A percentile compares a stretch with the other conserved stretches of the same genome.
These are phyloP conservation scores for Drosera spatulata DNA, from an alignment of 179 eudicot species.

Conservation along the genomic window DNA sequence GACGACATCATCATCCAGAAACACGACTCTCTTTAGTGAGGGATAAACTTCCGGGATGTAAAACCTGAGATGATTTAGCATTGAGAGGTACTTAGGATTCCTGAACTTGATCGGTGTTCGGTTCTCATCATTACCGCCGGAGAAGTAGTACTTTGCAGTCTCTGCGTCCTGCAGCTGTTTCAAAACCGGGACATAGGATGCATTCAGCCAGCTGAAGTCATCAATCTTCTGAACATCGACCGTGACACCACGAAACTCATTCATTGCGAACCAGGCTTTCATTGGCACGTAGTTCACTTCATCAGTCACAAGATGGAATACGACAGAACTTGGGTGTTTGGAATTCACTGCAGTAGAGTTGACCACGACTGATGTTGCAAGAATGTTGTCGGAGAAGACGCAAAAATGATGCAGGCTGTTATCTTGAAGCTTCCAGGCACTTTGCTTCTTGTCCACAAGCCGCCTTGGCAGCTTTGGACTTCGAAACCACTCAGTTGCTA, in stretches of 20 bases:
- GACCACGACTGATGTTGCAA: constrained; percentile 62
- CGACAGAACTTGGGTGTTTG: constrained; percentile 67
- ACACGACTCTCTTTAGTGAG: constrained; percentile 60
- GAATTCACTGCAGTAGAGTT: constrained; percentile 64
- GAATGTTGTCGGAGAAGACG: constrained; percentile 60
- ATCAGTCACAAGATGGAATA: constrained; percentile 68
- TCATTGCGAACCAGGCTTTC: constrained; percentile 63
- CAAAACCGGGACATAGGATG: constrained; percentile 51
- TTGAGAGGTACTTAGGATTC: constrained; percentile 50
- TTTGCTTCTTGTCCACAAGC: constrained; percentile 34
- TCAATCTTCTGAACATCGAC: constrained; percentile 53
- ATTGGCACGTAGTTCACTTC: constrained; percentile 49
- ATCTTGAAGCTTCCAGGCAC: constrained; percentile 56
- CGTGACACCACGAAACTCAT: constrained; percentile 54
- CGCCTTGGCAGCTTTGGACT: constrained; percentile 19
- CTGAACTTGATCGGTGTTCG: constrained; percentile 34
- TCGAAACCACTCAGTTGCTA: constrained; percentile 48
- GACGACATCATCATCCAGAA: constrained; percentile 59
- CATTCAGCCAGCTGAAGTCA: constrained; percentile 61
- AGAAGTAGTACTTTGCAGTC: constrained; percentile 30
- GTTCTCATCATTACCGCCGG: constrained; percentile 34
- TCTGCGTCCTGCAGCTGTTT: constrained; percentile 29
- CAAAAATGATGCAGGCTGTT: constrained; percentile 71
- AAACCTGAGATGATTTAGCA: constrained; percentile 65
- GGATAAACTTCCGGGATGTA: constrained; percentile 68